Evolutionary conservation across 345 rosid species (phyloP).

Genomic region (Capsella bursapastoris): DNA sequence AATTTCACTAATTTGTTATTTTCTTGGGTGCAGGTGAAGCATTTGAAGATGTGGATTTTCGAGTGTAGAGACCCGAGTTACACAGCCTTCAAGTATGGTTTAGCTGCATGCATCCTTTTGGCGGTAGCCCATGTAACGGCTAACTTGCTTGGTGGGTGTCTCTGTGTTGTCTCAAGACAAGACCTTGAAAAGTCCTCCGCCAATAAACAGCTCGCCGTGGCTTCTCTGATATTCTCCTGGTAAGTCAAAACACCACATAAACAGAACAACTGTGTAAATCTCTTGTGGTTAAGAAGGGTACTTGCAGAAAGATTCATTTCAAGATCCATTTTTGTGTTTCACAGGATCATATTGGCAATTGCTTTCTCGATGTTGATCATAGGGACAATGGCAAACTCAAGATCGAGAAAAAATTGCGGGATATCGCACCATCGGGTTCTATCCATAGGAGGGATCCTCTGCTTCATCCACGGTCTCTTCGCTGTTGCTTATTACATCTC

Average conservation of each 20-base stretch:
- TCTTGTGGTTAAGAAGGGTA: conserved; percentile 5
- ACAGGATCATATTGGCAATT: conserved; percentile 69
- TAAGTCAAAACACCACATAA: conserved; percentile 33
- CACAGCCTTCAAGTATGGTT: conserved; percentile 72
- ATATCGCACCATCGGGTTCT: conserved; percentile 65
- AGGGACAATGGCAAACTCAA: conserved; percentile 69
- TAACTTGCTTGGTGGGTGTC: conserved; percentile 74
- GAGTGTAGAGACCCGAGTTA: conserved; percentile 84
- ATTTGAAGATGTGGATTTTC: conserved; percentile 69
- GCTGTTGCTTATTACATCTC: conserved; percentile 72
- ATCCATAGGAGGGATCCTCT: conserved; percentile 75
- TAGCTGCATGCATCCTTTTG: conserved; percentile 72
- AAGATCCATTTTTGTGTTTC: conserved; percentile 33
- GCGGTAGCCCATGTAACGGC: conserved; percentile 65
- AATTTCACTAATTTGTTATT: background rate
- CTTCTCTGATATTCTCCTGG: conserved; percentile 88
- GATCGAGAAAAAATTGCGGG: conserved; percentile 68
- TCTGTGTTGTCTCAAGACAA: conserved; percentile 61
- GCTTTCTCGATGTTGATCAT: conserved; percentile 76
- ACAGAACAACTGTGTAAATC: conserved; percentile 22
- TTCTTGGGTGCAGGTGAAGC: conserved; percentile 60
- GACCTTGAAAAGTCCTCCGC: conserved; percentile 58
- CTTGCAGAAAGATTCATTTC: conserved; percentile 39
- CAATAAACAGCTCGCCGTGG: conserved; percentile 75
- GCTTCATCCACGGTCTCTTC: conserved; percentile 84